Percentiles rank a stretch among this genome's conserved stretches.
Conservation (phyloP, 495 filamentous ascomycete genomes). For the Penicillium bialowiezense region DNA sequence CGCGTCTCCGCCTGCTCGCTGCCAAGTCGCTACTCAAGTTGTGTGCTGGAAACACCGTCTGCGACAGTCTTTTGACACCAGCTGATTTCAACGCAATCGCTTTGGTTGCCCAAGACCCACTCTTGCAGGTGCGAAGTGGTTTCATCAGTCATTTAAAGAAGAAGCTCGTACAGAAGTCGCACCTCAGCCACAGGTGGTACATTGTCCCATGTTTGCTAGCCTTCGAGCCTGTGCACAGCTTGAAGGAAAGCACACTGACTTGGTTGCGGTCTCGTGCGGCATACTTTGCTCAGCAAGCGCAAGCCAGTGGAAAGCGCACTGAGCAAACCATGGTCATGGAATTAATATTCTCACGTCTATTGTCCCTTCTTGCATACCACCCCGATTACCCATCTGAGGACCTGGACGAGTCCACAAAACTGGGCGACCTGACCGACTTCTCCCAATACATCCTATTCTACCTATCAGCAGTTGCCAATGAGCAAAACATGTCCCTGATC, state of each 20-base stretch:
- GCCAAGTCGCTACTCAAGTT: constrained; percentile 82
- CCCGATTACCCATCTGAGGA: constrained; percentile 70
- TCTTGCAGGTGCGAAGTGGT: constrained; percentile 66
- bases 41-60: constrained; percentile 61
- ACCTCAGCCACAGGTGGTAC: constrained; percentile 66
- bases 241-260: constrained; percentile 71
- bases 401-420: constrained; percentile 48
- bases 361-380: constrained; percentile 90
- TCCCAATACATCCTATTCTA: constrained; percentile 88
- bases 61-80: constrained; percentile 72
- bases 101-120: constrained; percentile 71
- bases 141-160: constrained; percentile 87
- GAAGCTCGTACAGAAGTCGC: constrained; percentile 55
- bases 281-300: constrained; percentile 39
- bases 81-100: constrained; percentile 77
- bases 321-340: constrained; percentile 68
- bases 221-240: constrained; percentile 70
- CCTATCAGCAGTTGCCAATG: constrained; percentile 73
- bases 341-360: constrained; percentile 74
- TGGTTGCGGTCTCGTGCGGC: constrained; percentile 82
- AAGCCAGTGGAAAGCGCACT: constrained; percentile 37
- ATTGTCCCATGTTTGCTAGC: constrained; percentile 84
- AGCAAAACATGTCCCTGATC: constrained; percentile 83
- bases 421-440: constrained; percentile 73
- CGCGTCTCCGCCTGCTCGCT: constrained; percentile 75